A percentile compares a stretch with the other conserved stretches of the same genome.
These are phyloP conservation scores for Toxicodendron radicans DNA, from an alignment of 345 rosid species.

Conservation along the genomic window DNA sequence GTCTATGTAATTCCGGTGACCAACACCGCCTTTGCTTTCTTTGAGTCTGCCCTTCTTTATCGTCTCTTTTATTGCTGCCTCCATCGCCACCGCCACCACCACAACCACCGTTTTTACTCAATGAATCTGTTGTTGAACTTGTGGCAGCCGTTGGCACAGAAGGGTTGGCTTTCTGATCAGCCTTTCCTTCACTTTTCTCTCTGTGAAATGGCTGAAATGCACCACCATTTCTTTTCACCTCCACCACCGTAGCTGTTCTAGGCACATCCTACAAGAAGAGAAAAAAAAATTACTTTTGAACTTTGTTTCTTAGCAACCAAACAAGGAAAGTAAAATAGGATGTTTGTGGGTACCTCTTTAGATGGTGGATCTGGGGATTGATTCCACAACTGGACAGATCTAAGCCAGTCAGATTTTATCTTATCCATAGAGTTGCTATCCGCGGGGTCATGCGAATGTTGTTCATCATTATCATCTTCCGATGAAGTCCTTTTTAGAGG, in stretches of 20 bases:
- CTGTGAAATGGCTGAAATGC: constrained; percentile 80
- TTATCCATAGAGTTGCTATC: constrained; percentile 36
- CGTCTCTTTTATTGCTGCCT: constrained; percentile 36
- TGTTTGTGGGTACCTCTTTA: constrained; percentile 33
- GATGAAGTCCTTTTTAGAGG: constrained; percentile 56
- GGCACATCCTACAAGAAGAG: constrained; percentile 39
- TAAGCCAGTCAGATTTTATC: constrained; percentile 95
- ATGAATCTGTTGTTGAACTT: constrained; percentile 48
- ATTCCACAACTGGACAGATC: constrained; percentile 94
- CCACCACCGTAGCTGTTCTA: constrained; percentile 51
- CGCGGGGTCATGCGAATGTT: constrained; percentile 35
- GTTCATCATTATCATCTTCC: constrained; percentile 41
- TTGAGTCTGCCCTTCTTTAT: constrained; percentile 41
- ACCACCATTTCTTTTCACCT: constrained; percentile 69
- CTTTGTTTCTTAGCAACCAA: constrained; percentile 14
- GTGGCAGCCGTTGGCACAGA: constrained; percentile 45
- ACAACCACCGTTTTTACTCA: constrained; percentile 7
- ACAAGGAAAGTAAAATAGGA: background rate
- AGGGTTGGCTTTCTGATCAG: constrained; percentile 26
- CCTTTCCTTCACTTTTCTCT: constrained; percentile 39
- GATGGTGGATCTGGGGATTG: constrained; percentile 59
- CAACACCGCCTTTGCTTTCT: constrained; percentile 88
- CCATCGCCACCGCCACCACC: constrained; percentile 3
- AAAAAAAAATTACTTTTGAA: background rate
- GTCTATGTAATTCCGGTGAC: constrained; percentile 92